Evolutionary conservation across 2,329 filamentous ascomycete genomes (phyloP).

Genomic region (Colletotrichum higginsianum): DNA sequence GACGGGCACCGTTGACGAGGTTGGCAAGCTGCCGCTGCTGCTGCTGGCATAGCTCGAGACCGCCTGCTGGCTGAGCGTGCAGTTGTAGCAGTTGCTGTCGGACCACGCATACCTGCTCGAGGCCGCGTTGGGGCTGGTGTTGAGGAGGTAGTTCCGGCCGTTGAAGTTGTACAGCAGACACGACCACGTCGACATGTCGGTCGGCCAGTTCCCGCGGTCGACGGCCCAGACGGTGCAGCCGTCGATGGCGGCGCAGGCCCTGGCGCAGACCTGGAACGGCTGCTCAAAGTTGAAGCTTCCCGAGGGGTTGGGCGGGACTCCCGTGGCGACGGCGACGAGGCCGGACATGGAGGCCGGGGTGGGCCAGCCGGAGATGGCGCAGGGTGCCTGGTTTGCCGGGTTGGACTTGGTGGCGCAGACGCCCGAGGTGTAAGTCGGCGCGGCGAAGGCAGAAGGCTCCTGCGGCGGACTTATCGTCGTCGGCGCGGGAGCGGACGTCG

Average conservation of each 20-base stretch:
- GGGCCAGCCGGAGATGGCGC: slow-evolving; percentile 28
- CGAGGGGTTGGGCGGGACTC: slow-evolving; percentile 5
- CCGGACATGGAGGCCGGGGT: slow-evolving; percentile 24
- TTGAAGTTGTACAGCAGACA: neutral
- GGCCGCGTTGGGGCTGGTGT: neutral
- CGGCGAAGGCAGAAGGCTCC: slow-evolving; percentile 10
- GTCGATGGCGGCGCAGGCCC: slow-evolving; percentile 4
- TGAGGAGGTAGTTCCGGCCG: neutral
- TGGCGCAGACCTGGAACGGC: slow-evolving; percentile 22
- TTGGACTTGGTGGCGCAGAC: slow-evolving; percentile 11
- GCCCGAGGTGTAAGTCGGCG: slow-evolving; percentile 13
- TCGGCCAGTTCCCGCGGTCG: slow-evolving; percentile 13
- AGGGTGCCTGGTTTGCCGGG: slow-evolving; percentile 5
- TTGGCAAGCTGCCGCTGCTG: too few species aligned
- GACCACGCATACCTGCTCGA: neutral
- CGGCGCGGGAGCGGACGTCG: neutral
- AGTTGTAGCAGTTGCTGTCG: neutral
- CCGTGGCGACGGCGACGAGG: slow-evolving; percentile 22
- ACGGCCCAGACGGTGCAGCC: slow-evolving; percentile 17
- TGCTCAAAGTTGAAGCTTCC: slow-evolving; percentile 13
- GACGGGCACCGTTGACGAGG: too few species aligned
- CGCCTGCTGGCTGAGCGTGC: neutral
- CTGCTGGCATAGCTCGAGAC: neutral
- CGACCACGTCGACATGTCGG: slow-evolving; percentile 6
- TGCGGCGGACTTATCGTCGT: slow-evolving; percentile 3